phyloP scores from a whole-genome alignment of 2,329 filamentous ascomycete genomes.

The Neocatenulostroma microsporum region DNA sequence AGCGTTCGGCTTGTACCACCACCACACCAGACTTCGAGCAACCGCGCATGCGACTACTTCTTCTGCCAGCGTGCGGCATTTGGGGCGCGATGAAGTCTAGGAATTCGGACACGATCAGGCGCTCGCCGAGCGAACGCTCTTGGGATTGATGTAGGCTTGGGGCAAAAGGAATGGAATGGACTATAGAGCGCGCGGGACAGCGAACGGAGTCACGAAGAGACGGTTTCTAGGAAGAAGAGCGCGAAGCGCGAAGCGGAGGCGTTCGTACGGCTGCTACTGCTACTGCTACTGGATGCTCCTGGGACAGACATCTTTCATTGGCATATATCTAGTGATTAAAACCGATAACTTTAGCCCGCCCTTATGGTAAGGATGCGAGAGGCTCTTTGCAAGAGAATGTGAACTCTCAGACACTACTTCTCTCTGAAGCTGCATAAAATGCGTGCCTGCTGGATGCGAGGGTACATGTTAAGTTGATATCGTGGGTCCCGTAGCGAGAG shows the following conservation, averaged over 20 bases:
- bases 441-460: no score
- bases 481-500: no score
- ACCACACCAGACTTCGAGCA: no score
- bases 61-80: background rate
- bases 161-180: background rate
- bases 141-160: background rate
- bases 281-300: background rate
- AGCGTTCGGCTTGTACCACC: no score
- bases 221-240: background rate
- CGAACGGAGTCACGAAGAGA: slow-evolving; percentile 6
- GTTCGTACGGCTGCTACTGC: background rate
- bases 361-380: slow-evolving; percentile 12
- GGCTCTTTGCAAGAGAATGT: no score
- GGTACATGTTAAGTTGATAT: no score
- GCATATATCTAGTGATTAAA: slow-evolving; percentile 1
- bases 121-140: background rate
- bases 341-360: slow-evolving; percentile 7
- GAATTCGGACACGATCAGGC: background rate
- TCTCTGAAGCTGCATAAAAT: no score
- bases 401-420: no score
- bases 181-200: background rate
- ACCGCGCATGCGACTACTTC: no score
- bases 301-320: background rate
- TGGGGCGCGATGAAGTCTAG: background rate
- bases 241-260: background rate